Base-by-base conservation (phyloP, 805 yeast genomes). In the Ogataea zsoltii region DNA sequence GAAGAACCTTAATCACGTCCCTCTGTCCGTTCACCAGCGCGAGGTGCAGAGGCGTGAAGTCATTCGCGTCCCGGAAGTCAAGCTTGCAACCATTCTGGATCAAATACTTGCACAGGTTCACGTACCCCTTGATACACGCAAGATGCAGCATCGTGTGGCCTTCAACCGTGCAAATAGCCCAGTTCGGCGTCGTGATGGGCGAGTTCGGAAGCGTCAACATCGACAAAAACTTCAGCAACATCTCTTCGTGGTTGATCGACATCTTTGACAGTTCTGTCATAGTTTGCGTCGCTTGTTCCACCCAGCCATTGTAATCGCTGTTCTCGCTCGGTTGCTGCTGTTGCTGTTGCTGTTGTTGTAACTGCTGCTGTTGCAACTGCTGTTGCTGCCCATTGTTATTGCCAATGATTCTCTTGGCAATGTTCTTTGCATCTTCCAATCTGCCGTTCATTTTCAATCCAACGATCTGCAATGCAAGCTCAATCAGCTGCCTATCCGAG, bases 401-500 rank as follows among this genome's bases (percentile, higher is more conserved):
- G 11, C 94, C 95, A 43, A 92, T 90, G 54, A 94, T 89, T 53
- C 96, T 75, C 64, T 85, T 85, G 1, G 98, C 98, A 57, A 94
- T 88, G 60, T 89, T 90, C 55, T 88, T 81, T 2, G 98, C 97
- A 66, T 92, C 97, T 61, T 94, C 98, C 46, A 94, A 71, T 58
- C 85, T 84, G 47, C 98, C 99, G 61, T 89, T 91, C 97, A 92
- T 90, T 68, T 92, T 92, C 66, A 91, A 73, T 2, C 99, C 99
- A 33, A 94, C 97, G 57, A 94, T 94, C 62, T 94, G 98, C 56
- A 94, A 74, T 2, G 99, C 99, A 51, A 94, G 73, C 68, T 94
- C 99, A 61, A 92, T 88, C 62, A 94, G 76, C 66, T 92, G 97
- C 54, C 94, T 78, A 66, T 94, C 99, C 9, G 97, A 87, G 62